Base-by-base conservation (phyloP, 495 filamentous ascomycete genomes). In the Hypoxylon perforatum region DNA sequence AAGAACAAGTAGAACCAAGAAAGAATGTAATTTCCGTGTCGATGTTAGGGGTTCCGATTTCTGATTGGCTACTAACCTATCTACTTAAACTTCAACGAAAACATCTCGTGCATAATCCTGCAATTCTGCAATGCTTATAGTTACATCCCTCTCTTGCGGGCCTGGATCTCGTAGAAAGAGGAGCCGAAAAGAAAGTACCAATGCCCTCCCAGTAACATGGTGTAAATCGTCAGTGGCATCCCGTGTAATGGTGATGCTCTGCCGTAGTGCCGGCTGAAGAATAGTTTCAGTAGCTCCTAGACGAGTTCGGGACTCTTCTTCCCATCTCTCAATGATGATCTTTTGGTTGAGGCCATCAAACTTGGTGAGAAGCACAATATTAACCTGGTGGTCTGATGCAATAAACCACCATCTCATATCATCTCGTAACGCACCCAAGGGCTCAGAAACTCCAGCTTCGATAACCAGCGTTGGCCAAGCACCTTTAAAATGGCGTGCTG, bases 251-350 rank as follows among this genome's bases (percentile, higher is more conserved):
- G 12, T 49, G 33, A 49, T 33, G 1, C 46, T 49, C 17, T 49
- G 46, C 25, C 12, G 46, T 17, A 49, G 33, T 49, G 3, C 12
- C 30, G 46, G 46, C 12, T 30, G 3, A 11, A 49, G 22, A 4
- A 3, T 28, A 8, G 23, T 49, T 17, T 22, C 33, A 17, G 46
- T 30, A 15, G 46, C 46, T 4, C 46, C 46, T n/a, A 17, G 46
- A 1, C 46, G 46, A 49, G 12, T 14, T 3, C 1, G 46, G 9
- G 3, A 1, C 33, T 49, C 46, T 49, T 30, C 46, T 49, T 49
- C 46, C 46, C 46, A 49, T 14, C n/a, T 49, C 46, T 49, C 46
- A 23, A 49, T 49, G 1, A 49, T 7, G 12, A 49, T 49, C 46
- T 17, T 2, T 2, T 14, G 46, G 9, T 2, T 4, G 33, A 9